Evolutionary conservation across 306 rosid species (phyloP).

Genomic region (Albizia julibrissin): DNA sequence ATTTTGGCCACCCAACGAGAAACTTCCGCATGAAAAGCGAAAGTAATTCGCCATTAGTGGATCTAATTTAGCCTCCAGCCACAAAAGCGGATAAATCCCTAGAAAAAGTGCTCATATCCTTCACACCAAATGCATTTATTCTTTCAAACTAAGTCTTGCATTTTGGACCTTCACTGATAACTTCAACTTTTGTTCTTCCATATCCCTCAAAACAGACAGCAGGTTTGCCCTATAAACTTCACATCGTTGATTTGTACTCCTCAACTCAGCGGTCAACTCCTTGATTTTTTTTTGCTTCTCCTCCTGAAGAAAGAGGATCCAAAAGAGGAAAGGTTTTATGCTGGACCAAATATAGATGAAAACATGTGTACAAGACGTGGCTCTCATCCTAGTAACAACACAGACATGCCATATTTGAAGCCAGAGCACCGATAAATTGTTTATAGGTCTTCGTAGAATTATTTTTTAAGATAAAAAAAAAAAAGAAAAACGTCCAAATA

Average conservation of each 20-base stretch:
- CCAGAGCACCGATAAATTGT: slow-evolving; percentile 1
- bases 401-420: not conserved
- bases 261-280: slow-evolving; percentile 75
- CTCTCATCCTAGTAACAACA: not conserved
- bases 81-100: not conserved
- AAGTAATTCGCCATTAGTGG: not conserved
- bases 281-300: slow-evolving; percentile 79
- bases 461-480: no score
- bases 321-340: slow-evolving; percentile 17
- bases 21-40: not conserved
- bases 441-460: not conserved
- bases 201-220: slow-evolving; percentile 81
- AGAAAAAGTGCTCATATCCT: not conserved
- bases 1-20: not conserved
- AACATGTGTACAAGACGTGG: not conserved
- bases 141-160: slow-evolving; percentile 90
- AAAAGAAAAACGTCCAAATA: not conserved
- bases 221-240: slow-evolving; percentile 85
- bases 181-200: slow-evolving; percentile 95
- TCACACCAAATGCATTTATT: slow-evolving; percentile 45
- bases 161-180: slow-evolving; percentile 90
- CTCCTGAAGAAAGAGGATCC: slow-evolving; percentile 46
- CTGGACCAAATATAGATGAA: slow-evolving; percentile 1
- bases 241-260: slow-evolving; percentile 73
- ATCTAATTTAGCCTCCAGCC: not conserved